Conservation (phyloP, 108 stramenopile species). For the Fistulifera pelliculosa region DNA sequence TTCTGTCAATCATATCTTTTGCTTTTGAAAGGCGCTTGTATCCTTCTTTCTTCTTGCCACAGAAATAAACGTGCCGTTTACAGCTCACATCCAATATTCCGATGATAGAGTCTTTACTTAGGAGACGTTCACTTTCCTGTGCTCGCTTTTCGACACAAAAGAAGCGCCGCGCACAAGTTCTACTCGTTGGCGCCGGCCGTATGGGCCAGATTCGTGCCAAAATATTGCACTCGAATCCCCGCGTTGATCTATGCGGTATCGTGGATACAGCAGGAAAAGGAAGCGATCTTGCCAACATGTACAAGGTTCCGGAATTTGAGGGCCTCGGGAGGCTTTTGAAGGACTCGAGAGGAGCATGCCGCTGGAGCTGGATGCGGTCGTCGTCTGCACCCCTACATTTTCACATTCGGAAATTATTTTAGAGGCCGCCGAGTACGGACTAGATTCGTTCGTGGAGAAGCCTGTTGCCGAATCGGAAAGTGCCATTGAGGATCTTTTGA, state of each 20-base stretch:
- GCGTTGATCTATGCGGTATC: slow-evolving; percentile 41
- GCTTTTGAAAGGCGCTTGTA: too few relatives aligned
- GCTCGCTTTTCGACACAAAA: too few relatives aligned
- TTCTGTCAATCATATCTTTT: too few relatives aligned
- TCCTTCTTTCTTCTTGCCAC: too few relatives aligned
- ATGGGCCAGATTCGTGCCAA: slow-evolving; percentile 60
- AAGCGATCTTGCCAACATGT: slow-evolving; percentile 10
- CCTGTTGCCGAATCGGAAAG: slow-evolving; percentile 54
- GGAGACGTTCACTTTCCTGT: too few relatives aligned
- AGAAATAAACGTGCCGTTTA: too few relatives aligned
- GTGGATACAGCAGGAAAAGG: slow-evolving; percentile 36
- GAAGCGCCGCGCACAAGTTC: too few relatives aligned
- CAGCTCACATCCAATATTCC: too few relatives aligned
- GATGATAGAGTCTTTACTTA: too few relatives aligned
- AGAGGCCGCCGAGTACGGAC: slow-evolving; percentile 22
- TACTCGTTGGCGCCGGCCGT: slow-evolving; percentile 43
- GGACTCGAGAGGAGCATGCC: neutral
- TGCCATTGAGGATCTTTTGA: slow-evolving; percentile 26
- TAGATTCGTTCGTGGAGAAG: slow-evolving; percentile 53
- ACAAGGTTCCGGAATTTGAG: neutral
- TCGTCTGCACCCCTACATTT: slow-evolving; percentile 49
- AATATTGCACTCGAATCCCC: slow-evolving; percentile 39
- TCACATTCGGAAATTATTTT: slow-evolving; percentile 39
- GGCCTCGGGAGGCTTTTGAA: neutral
- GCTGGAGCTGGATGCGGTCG: slow-evolving; percentile 30